Evolutionary conservation across 2,329 filamentous ascomycete genomes (phyloP).

Genomic region (Claviceps monticola): DNA sequence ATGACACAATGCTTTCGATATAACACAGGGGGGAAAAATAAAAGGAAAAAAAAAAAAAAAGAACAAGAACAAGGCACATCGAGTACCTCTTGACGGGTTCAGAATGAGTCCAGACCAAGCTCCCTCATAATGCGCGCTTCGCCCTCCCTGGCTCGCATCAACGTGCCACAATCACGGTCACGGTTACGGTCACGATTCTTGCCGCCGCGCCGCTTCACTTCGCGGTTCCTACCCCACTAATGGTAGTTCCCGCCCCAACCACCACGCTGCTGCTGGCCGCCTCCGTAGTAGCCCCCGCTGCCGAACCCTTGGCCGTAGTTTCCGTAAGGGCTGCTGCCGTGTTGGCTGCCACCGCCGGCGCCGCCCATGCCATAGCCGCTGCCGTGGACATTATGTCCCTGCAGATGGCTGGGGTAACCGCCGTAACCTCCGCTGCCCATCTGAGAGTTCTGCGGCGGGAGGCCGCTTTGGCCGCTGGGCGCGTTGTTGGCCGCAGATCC

Average conservation of each 20-base stretch:
- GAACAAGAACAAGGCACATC: neutral
- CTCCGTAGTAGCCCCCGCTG: conserved; percentile 33
- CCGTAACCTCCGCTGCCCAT: conserved; percentile 36
- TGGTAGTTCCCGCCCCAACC: conserved; percentile 50
- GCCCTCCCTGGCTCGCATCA: conserved; percentile 1
- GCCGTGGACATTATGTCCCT: conserved; percentile 39
- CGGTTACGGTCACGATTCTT: conserved; percentile 6
- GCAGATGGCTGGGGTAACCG: conserved; percentile 41
- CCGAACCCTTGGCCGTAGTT: conserved; percentile 37
- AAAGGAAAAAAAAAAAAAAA: neutral
- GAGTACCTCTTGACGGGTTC: conserved; percentile 4
- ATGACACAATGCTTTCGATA: conserved; percentile 11
- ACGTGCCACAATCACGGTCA: neutral
- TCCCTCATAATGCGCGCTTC: conserved; percentile 8
- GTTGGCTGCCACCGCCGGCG: conserved; percentile 36
- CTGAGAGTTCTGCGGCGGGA: conserved; percentile 42
- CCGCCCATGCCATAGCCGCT: conserved; percentile 41
- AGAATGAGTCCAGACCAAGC: conserved; percentile 6
- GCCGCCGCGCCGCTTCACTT: conserved; percentile 11
- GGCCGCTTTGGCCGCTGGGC: conserved; percentile 34
- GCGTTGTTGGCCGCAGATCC: conserved; percentile 43
- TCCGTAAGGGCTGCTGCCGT: conserved; percentile 38
- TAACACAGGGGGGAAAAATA: conserved; percentile 2
- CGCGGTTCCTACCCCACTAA: conserved; percentile 23
- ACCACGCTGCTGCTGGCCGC: conserved; percentile 30